A percentile compares a stretch with the other conserved stretches of the same genome.
phyloP scores from a whole-genome alignment of 805 yeast species.

The Jamesozyma piceae region DNA sequence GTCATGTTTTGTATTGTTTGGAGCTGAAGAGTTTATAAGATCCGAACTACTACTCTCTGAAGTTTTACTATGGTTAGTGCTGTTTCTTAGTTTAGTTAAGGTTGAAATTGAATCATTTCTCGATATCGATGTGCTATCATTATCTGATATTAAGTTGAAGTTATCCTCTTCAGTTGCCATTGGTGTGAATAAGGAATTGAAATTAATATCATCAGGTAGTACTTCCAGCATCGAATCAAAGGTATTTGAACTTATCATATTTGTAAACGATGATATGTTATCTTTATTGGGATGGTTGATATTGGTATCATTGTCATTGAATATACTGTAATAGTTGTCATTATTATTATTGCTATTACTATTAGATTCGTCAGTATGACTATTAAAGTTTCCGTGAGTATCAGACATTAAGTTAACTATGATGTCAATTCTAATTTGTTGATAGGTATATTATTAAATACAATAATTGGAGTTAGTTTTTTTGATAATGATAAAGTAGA shows the following conservation, averaged over 20 bases:
- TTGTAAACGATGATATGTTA: background rate
- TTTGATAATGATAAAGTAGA: too few relatives aligned
- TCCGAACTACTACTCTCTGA: background rate
- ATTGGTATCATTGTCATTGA: background rate
- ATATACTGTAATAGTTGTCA: background rate
- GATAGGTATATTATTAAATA: too few relatives aligned
- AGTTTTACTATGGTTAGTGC: background rate
- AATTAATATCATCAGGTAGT: slow-evolving; percentile 27
- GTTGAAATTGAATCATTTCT: background rate
- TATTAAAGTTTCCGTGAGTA: background rate
- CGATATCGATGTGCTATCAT: background rate
- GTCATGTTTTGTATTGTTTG: background rate
- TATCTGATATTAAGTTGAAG: background rate
- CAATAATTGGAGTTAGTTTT: too few relatives aligned
- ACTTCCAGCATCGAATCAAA: slow-evolving; percentile 31
- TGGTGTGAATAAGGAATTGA: slow-evolving; percentile 8
- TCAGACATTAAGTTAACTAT: background rate
- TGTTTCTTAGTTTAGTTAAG: background rate
- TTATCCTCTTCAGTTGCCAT: slow-evolving; percentile 2
- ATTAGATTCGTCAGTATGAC: background rate
- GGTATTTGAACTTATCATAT: slow-evolving; percentile 2
- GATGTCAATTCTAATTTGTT: too few relatives aligned
- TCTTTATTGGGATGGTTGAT: background rate
- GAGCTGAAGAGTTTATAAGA: background rate
- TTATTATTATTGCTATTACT: background rate